Base-by-base conservation (phyloP, 768 basidiomycete species). In the Russula sp. region DNA sequence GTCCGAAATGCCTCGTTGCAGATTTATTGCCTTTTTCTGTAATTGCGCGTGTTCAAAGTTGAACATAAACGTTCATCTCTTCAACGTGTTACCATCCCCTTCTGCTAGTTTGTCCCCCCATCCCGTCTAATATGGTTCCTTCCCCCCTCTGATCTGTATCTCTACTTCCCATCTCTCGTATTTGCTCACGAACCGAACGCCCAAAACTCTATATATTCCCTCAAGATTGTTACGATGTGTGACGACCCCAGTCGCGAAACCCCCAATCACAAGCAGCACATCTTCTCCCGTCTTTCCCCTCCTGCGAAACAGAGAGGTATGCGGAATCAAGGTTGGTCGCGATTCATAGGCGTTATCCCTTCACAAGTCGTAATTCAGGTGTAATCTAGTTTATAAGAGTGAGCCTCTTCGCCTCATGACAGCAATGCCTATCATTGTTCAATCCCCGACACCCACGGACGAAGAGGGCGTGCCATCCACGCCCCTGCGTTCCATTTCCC, bases 401-500 rank as follows among this genome's bases (percentile, higher is more conserved):
- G 32, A 55, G 32, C 54, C 53, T 32, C 53, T 60, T 22, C 16
- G n/a, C 40, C 40, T 60, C n/a, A 18, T 14, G 39, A 64, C 54
- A 47, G 22, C 59, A 51, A 64, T 64, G 63, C 58, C 63, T 49
- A 64, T 64, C 58, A 60, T 64, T 45, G 58, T 64, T 22, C 63
- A 64, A 60, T 64, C 63, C 42, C 63, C 63, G 51, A 64, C 63
- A 39, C 63, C 63, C 16, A 64, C 63, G 18, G 63, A 64, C 2
- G 63, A 64, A 60, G 62, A 67, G 45, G 61, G 55, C 67, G 61
- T 55, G 58, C 64, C 44, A 62, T 62, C 69, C 60, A 64, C 35
- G 49, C 68, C 37, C 52, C 62, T 8, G 60, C 66, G 14, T 62
- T 62, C 72, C 59, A 56, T 76, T 64, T 73, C 71, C 18, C 76